Evolutionary conservation across 257 asterid genomes (phyloP), one percentile per base, ranked within the genome.

Genomic region (Solanum piurae): DNA sequence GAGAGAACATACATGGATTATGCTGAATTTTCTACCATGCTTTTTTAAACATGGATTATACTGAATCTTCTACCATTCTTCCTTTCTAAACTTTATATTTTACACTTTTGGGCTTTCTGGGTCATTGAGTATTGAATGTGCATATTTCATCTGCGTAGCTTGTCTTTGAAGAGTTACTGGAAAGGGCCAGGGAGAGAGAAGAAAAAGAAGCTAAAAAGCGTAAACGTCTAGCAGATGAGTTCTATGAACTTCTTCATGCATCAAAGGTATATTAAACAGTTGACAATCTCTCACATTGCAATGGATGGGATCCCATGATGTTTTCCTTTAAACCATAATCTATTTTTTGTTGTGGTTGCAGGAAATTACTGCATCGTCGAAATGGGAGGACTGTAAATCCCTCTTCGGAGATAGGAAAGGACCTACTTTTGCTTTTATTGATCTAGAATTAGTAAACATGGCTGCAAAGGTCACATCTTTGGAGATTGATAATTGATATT

Each of bases 131-230:
- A 80, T 14, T 46, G 29, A 80, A 91, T 91, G 37, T 87, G 10
- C 72, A 31, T 77, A 33, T 88, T 83, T 34, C 52, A 14, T 33
- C 31, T 27, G 89, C 87, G 87, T 94, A 97, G 99, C 91, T 95
- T 89, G 88, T 93, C 87, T 95, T 93, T 89, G 96, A 96, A 84
- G 98, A 95, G 88, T 91, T 94, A 88, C 76, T 92, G 75, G 97
- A 92, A 88, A 91, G 93, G 88, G 90, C 91, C 71, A 95, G 89
- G 92, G 99, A 94, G 89, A 96, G 93, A 91, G 99, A 95, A 87
- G 99, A 95, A 89, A 97, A 96, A 87, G 99, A 95, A 92, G 94
- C 95, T 85, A 96, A 96, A 92, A 94, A 87, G 92, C 98, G 96
- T 66, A 94, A 94, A 89, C 98, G 99, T 68, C 93, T 93, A 71